Conservation (phyloP, 768 basidiomycete species). For the Boletus rubroflammeus region DNA sequence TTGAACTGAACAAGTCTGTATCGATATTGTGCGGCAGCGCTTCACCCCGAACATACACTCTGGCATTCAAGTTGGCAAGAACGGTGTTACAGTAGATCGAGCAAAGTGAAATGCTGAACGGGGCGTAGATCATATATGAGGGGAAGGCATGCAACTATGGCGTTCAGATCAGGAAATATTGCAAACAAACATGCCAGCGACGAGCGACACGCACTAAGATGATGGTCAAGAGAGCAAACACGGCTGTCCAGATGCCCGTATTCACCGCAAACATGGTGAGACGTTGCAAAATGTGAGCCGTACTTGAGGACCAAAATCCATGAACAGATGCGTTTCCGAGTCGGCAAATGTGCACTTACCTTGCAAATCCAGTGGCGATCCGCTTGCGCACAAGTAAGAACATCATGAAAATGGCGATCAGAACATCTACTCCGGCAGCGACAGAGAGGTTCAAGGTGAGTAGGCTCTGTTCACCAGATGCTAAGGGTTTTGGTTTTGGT, state of each 20-base stretch:
- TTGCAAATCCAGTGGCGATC: neutral
- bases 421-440: slow-evolving; percentile 4
- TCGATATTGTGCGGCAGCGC: no score
- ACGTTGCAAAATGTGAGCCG: slow-evolving; percentile 5
- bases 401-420: slow-evolving; percentile 1
- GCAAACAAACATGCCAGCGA: no score
- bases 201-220: no score
- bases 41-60: no score
- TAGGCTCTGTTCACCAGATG: neutral
- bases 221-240: slow-evolving; percentile 36
- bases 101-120: no score
- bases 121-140: no score
- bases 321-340: neutral
- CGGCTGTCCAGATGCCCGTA: slow-evolving; percentile 46
- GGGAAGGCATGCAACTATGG: no score
- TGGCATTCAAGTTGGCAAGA: no score
- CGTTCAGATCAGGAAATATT: no score
- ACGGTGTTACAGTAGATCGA: no score
- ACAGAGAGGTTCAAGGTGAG: neutral
- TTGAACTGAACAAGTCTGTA: no score
- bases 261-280: slow-evolving; percentile 11
- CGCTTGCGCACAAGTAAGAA: slow-evolving; percentile 6
- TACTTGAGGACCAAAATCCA: neutral
- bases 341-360: neutral
- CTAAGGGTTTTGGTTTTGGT: neutral